phyloP scores from a whole-genome alignment of 2,329 filamentous ascomycete genomes.

The Botrytis porri region DNA sequence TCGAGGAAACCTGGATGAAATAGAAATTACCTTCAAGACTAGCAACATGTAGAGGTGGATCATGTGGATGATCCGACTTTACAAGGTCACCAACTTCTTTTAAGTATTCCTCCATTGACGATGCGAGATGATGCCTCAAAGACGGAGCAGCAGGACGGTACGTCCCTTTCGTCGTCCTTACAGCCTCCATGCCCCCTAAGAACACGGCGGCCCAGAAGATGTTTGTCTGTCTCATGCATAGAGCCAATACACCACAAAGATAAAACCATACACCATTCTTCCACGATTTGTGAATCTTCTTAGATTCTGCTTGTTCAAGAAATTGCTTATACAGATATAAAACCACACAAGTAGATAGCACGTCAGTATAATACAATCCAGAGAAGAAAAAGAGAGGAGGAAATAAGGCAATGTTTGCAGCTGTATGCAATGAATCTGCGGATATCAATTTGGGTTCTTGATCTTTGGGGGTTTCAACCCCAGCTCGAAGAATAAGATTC shows the following conservation, averaged over 20 bases:
- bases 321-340: slow-evolving; percentile 64
- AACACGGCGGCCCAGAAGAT: slow-evolving; percentile 91
- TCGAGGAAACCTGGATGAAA: neutral
- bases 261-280: slow-evolving; percentile 39
- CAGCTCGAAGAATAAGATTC: slow-evolving; percentile 24
- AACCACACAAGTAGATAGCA: slow-evolving; percentile 75
- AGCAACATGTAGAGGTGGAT: slow-evolving; percentile 30
- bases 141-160: neutral
- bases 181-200: slow-evolving; percentile 60
- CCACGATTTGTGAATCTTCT: neutral
- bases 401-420: slow-evolving; percentile 79
- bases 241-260: slow-evolving; percentile 58
- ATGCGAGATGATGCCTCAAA: neutral
- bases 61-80: neutral
- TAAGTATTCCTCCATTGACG: slow-evolving; percentile 44
- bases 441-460: slow-evolving; percentile 17
- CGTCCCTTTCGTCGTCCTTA: slow-evolving; percentile 48
- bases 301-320: slow-evolving; percentile 39
- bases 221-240: slow-evolving; percentile 89
- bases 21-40: slow-evolving; percentile 49
- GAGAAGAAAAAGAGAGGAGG: slow-evolving; percentile 96
- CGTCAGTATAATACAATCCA: slow-evolving; percentile 90
- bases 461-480: neutral
- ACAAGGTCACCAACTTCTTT: slow-evolving; percentile 34
- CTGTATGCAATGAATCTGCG: slow-evolving; percentile 50